Conservation (phyloP, 306 rosid species). For the Quercus bicolor region DNA sequence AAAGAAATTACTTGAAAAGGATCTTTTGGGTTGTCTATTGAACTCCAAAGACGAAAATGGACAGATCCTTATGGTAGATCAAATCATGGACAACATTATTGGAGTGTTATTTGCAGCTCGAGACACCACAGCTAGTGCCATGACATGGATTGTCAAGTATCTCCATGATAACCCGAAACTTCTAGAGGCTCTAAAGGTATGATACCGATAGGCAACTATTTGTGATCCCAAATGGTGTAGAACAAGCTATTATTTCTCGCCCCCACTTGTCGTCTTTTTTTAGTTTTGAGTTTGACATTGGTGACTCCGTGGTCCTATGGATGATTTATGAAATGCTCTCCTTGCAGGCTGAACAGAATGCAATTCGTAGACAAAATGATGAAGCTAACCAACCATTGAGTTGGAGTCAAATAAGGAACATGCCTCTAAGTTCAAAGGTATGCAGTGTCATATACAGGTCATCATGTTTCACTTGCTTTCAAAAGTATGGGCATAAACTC, state of each 20-base stretch:
- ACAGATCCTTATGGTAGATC: conserved; percentile 49
- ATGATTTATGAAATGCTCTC: conserved; percentile 21
- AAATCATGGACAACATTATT: conserved; percentile 80
- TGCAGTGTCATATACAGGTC: background rate
- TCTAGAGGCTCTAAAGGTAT: conserved; percentile 76
- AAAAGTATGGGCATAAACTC: background rate
- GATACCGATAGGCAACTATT: background rate
- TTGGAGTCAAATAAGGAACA: conserved; percentile 73
- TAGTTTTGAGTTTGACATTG: background rate
- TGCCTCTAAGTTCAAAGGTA: conserved; percentile 76
- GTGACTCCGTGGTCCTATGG: background rate
- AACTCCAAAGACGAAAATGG: conserved; percentile 56
- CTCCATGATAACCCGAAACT: conserved; percentile 73
- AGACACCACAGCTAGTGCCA: conserved; percentile 88
- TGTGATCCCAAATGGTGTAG: background rate
- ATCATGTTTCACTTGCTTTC: background rate
- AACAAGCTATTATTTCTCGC: background rate
- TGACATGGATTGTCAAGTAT: conserved; percentile 88
- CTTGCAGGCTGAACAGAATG: conserved; percentile 68
- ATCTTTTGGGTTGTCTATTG: conserved; percentile 62
- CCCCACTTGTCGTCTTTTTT: background rate
- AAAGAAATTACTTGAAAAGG: conserved; percentile 45
- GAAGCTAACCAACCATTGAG: conserved; percentile 44
- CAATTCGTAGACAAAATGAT: conserved; percentile 41
- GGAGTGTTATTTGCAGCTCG: conserved; percentile 95